phyloP scores from a whole-genome alignment of 306 rosid species.

The cucumber (Cucumis sativus) region Cucumber_9930_V3 NC_026660.2:5784501-5785000 shows the following conservation, averaged over 20 bases:
- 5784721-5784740: conserved; percentile 64
- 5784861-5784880: neutral
- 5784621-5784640: neutral
- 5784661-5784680: conserved; percentile 94
- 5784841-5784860: conserved; percentile 7
- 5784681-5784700: conserved; percentile 75
- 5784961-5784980: neutral
- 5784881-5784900: neutral
- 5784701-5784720: conserved; percentile 96
- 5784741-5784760: conserved; percentile 87
- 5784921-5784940: neutral
- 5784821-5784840: conserved; percentile 1
- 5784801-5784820: conserved; percentile 91
- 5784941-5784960: neutral
- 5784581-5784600: neutral
- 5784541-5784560: neutral
- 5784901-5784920: neutral
- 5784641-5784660: conserved; percentile 34
- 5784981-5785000: neutral
- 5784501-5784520: neutral
- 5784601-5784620: neutral
- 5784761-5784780: conserved; percentile 82
- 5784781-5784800: conserved; percentile 84
- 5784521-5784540: neutral
- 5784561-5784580: neutral